Evolutionary conservation across 2,329 filamentous ascomycete genomes (phyloP).

Genomic region (Fusarium nurragi): DNA sequence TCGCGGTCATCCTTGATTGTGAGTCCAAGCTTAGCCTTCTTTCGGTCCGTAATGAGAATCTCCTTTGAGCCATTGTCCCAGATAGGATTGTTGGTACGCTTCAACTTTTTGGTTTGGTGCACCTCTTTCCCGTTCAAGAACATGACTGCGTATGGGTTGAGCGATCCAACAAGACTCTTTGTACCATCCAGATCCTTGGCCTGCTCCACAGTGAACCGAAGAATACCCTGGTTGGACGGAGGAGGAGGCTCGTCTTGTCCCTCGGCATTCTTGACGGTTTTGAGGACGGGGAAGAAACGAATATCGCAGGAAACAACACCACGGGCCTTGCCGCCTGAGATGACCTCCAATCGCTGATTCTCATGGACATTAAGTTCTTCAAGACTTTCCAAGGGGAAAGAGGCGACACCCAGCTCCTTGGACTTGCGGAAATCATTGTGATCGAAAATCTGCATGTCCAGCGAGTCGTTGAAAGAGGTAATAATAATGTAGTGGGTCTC

Average conservation of each 20-base stretch:
- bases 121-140: slow-evolving; percentile 93
- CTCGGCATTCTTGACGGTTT: slow-evolving; percentile 75
- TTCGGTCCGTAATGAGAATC: slow-evolving; percentile 92
- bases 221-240: slow-evolving; percentile 92
- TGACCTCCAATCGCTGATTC: slow-evolving; percentile 84
- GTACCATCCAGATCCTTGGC: slow-evolving; percentile 94
- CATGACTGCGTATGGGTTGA: slow-evolving; percentile 90
- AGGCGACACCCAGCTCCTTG: slow-evolving; percentile 89
- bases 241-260: slow-evolving; percentile 83
- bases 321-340: slow-evolving; percentile 83
- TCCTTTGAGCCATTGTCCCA: slow-evolving; percentile 95
- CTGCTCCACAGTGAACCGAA: slow-evolving; percentile 92
- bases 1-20: slow-evolving; percentile 97
- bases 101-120: slow-evolving; percentile 88
- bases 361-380: slow-evolving; percentile 82
- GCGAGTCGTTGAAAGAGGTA: slow-evolving; percentile 85
- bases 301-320: slow-evolving; percentile 84
- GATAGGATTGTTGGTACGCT: slow-evolving; percentile 96
- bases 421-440: slow-evolving; percentile 97
- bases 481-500: slow-evolving; percentile 97
- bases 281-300: slow-evolving; percentile 93
- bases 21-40: slow-evolving; percentile 87
- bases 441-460: slow-evolving; percentile 88
- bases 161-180: slow-evolving; percentile 89
- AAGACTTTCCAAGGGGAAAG: slow-evolving; percentile 84